phyloP scores from a whole-genome alignment of 73 alveolate species.

The Loxodes magnus region DNA sequence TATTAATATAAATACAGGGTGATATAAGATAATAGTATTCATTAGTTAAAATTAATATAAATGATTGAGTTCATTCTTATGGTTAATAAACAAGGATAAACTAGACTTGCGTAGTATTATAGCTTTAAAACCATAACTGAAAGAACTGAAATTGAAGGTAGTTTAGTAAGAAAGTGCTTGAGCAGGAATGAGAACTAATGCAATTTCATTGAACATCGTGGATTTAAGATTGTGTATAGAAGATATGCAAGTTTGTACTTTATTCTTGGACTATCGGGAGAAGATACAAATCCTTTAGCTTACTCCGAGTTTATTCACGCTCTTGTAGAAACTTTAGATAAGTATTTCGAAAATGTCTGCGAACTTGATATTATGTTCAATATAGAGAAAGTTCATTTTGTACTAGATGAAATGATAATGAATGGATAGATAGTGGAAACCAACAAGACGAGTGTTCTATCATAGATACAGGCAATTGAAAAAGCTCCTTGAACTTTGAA shows the following conservation, averaged over 20 bases:
- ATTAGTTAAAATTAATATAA: no score
- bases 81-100: conserved; percentile 43
- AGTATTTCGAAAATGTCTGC: conserved; percentile 90
- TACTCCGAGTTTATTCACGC: conserved; percentile 79
- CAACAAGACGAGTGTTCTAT: no score
- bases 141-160: conserved; percentile 30
- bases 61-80: conserved; percentile 22
- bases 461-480: no score
- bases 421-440: conserved; percentile 84
- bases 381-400: conserved; percentile 80
- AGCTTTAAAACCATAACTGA: conserved; percentile 31
- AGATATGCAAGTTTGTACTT: conserved; percentile 89
- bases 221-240: conserved; percentile 13
- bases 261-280: conserved; percentile 76
- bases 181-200: conserved; percentile 1
- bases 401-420: conserved; percentile 79
- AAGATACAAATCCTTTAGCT: conserved; percentile 76
- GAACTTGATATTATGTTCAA: conserved; percentile 90
- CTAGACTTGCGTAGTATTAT: conserved; percentile 38
- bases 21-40: no score
- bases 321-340: conserved; percentile 83
- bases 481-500: no score
- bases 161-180: conserved; percentile 7
- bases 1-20: no score
- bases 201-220: conserved; percentile 3